A percentile compares a stretch with the other conserved stretches of the same genome.
Evolutionary conservation across 169 alveolate species (phyloP).

Genomic region (Babesia bigemina): DNA sequence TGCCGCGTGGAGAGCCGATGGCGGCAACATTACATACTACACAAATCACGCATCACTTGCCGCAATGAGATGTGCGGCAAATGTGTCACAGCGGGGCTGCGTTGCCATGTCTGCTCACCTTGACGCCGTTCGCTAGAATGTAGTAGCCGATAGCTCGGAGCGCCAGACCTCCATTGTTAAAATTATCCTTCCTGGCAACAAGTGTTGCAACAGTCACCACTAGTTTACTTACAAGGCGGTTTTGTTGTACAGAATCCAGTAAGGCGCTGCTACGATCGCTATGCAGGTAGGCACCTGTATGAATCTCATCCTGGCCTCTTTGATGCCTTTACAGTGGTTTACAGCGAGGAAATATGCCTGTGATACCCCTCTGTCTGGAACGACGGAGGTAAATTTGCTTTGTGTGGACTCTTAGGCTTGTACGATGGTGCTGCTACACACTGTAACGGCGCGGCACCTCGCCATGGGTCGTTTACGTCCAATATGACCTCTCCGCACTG

Average conservation of each 20-base stretch:
- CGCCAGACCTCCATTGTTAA: constrained; percentile 34
- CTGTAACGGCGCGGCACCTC: neutral
- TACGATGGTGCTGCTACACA: no score
- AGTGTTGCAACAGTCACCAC: neutral
- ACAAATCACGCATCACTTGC: neutral
- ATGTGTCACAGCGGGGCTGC: no score
- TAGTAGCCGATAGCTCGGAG: constrained; percentile 43
- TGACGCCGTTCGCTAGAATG: constrained; percentile 32
- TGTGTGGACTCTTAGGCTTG: no score
- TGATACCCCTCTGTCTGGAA: no score
- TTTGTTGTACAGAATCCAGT: constrained; percentile 42
- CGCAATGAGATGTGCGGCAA: no score
- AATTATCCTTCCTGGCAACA: constrained; percentile 44
- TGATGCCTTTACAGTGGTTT: no score
- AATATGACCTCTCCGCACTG: constrained; percentile 10
- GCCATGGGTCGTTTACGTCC: neutral
- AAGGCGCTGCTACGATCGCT: constrained; percentile 47
- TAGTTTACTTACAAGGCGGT: constrained; percentile 38
- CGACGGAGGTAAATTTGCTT: no score
- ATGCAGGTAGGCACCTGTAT: constrained; percentile 57
- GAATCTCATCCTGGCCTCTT: constrained; percentile 38
- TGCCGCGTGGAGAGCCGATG: neutral
- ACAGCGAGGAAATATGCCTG: no score
- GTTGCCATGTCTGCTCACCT: constrained; percentile 10
- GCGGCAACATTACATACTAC: neutral